Conservation (phyloP, 1,139 yeast genomes). For the Saccharomyces pastorianus region DNA sequence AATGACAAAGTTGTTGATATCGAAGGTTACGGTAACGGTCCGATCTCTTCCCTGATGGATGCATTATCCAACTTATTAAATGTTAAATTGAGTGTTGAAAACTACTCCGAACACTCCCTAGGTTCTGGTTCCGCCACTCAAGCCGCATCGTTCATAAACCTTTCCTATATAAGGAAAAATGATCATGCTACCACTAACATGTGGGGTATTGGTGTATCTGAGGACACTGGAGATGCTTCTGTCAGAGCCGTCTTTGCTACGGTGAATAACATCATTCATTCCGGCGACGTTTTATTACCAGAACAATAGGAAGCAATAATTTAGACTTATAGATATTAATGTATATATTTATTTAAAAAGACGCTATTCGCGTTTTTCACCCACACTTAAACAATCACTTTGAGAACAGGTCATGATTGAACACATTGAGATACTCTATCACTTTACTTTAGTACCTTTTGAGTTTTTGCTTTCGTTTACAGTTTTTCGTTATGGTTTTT, state of each 20-base stretch:
- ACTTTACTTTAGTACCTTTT: not conserved
- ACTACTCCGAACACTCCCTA: constrained; percentile 86
- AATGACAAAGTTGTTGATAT: constrained; percentile 39
- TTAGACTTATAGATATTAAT: not conserved
- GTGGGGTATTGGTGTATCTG: constrained; percentile 95
- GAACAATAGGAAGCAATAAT: not conserved
- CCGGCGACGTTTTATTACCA: constrained; percentile 28
- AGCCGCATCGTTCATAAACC: constrained; percentile 85
- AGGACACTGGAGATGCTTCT: constrained; percentile 88
- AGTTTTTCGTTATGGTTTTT: not conserved
- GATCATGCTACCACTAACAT: constrained; percentile 40
- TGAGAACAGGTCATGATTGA: not conserved
- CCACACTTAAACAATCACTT: not conserved
- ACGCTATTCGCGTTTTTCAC: not conserved
- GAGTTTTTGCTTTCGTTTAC: not conserved
- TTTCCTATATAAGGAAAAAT: constrained; percentile 39
- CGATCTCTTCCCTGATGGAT: constrained; percentile 80
- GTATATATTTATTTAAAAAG: not conserved
- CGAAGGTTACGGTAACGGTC: constrained; percentile 85
- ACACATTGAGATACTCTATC: not conserved
- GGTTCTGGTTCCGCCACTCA: constrained; percentile 79
- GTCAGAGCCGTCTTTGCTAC: constrained; percentile 72
- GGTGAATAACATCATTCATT: constrained; percentile 41
- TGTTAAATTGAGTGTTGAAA: constrained; percentile 59
- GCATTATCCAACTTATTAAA: constrained; percentile 61